Conservation (phyloP, 257 asterid species). For the Primulina huaijiensis region DNA sequence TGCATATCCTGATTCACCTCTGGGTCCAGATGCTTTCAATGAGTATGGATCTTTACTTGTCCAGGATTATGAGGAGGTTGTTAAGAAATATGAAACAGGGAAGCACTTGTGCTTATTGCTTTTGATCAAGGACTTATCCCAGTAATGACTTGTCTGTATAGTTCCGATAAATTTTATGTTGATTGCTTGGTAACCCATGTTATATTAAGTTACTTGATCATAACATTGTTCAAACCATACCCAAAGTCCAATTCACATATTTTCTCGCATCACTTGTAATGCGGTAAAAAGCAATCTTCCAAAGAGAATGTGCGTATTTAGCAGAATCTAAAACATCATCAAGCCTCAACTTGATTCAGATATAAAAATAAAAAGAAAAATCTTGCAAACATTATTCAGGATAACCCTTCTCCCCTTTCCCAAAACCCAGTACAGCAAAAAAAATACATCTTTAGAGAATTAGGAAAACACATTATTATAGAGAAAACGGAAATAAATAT, state of each 20-base stretch:
- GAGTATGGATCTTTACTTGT: conserved; percentile 83
- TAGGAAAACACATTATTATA: background rate
- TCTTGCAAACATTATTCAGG: too few species aligned
- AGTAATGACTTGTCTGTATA: background rate
- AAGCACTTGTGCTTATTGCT: background rate
- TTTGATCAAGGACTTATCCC: background rate
- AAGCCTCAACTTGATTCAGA: background rate
- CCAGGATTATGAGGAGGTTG: conserved; percentile 90
- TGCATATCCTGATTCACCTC: conserved; percentile 91
- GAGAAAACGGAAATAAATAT: background rate
- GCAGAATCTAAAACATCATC: too few species aligned
- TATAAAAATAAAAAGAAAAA: too few species aligned
- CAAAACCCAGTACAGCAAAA: too few species aligned
- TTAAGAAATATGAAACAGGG: conserved; percentile 40
- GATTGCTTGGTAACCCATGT: background rate
- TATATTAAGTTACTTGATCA: background rate
- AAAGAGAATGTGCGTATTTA: background rate
- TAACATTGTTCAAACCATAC: background rate
- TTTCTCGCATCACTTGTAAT: background rate
- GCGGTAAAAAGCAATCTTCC: background rate
- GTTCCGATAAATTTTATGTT: background rate
- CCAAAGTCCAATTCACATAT: background rate
- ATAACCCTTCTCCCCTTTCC: too few species aligned
- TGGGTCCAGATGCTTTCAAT: conserved; percentile 92
- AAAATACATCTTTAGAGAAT: background rate